A percentile compares a stretch with the other conserved stretches of the same genome.
Conservation (phyloP, 768 basidiomycete genomes). For the Lactarius pseudohatsudake region DNA sequence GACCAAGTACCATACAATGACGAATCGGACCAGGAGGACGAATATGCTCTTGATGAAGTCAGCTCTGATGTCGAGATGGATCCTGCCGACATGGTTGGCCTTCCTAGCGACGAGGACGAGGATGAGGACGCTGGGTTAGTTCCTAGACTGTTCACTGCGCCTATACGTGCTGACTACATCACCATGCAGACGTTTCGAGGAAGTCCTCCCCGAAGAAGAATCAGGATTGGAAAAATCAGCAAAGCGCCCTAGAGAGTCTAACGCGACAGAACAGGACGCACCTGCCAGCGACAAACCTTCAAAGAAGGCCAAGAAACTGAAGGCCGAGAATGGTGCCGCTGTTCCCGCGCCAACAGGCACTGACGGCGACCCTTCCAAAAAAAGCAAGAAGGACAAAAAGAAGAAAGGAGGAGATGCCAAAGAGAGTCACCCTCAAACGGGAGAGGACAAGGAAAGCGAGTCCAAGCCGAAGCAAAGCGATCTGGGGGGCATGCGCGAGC, state of each 20-base stretch:
- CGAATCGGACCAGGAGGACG: conserved; percentile 58
- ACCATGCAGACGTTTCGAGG: conserved; percentile 66
- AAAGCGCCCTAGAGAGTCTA: conserved; percentile 73
- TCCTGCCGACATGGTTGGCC: conserved; percentile 49
- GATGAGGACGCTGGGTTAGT: conserved; percentile 46
- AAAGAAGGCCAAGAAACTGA: conserved; percentile 73
- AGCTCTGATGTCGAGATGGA: conserved; percentile 84
- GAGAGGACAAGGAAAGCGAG: conserved; percentile 26
- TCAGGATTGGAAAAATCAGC: conserved; percentile 37
- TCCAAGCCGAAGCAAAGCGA: conserved; percentile 37
- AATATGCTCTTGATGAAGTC: conserved; percentile 68
- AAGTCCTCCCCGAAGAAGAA: conserved; percentile 47
- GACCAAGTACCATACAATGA: conserved; percentile 50
- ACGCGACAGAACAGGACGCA: conserved; percentile 46
- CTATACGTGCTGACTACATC: conserved; percentile 7
- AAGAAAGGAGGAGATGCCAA: conserved; percentile 37
- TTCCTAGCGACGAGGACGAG: conserved; percentile 47
- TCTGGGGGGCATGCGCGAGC: conserved; percentile 41
- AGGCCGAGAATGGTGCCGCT: conserved; percentile 54
- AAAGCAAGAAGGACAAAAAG: conserved; percentile 41
- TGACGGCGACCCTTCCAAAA: conserved; percentile 33
- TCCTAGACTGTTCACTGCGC: background rate
- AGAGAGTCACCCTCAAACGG: conserved; percentile 22
- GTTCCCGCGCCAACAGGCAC: conserved; percentile 34
- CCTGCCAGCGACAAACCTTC: conserved; percentile 41